Conservation (phyloP, 176 grass and related monocot genomes). For the Raddia guianensis region DNA sequence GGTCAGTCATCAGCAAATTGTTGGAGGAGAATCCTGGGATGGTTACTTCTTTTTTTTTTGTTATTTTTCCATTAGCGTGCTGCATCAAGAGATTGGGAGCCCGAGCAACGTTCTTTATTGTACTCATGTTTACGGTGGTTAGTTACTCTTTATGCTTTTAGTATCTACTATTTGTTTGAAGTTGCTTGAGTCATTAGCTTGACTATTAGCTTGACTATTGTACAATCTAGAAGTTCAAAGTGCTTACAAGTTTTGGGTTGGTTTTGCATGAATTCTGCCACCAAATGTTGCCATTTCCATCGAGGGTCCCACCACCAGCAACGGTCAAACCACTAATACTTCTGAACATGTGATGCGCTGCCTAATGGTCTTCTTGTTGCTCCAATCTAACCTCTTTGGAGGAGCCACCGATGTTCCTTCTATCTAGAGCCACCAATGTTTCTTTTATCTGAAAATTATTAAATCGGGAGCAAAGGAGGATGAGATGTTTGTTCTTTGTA, state of each 20-base stretch:
- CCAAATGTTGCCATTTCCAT: constrained; percentile 75
- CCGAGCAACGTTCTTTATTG: too few species aligned
- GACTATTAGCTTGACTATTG: neutral
- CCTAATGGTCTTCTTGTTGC: constrained; percentile 14
- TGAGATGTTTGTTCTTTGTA: neutral
- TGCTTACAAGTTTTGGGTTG: constrained; percentile 52
- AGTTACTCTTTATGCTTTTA: too few species aligned
- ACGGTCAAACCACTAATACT: constrained; percentile 44
- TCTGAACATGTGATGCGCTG: constrained; percentile 60
- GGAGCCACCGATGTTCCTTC: too few species aligned
- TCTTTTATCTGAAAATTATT: constrained; percentile 53
- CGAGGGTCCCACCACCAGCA: constrained; percentile 55
- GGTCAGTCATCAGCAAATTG: too few species aligned
- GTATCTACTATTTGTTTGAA: too few species aligned
- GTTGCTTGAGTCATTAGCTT: too few species aligned
- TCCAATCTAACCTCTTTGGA: constrained; percentile 49
- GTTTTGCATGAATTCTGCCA: constrained; percentile 71
- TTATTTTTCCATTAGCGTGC: too few species aligned
- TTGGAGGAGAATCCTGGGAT: too few species aligned
- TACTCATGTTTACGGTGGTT: too few species aligned
- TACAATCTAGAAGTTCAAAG: neutral
- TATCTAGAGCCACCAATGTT: constrained; percentile 58
- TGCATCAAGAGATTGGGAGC: too few species aligned
- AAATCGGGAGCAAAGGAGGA: neutral
- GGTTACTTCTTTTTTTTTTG: too few species aligned